A percentile compares a stretch with the other conserved stretches of the same genome.
Conservation (phyloP, 2,329 filamentous ascomycete species). For the Orbilia blumenaviensis region DNA sequence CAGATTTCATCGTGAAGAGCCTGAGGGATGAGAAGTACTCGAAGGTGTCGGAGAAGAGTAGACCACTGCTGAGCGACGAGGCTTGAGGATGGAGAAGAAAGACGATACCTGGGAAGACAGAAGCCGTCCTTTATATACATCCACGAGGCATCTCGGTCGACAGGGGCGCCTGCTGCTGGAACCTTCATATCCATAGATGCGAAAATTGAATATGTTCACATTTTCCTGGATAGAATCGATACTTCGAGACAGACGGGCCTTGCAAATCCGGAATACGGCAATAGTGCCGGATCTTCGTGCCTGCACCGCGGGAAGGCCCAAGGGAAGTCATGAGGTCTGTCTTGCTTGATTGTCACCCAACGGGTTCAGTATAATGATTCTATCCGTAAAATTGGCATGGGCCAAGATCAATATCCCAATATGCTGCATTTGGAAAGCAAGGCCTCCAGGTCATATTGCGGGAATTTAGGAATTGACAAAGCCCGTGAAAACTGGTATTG, state of each 20-base stretch:
- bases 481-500: not conserved
- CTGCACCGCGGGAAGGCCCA: constrained; percentile 49
- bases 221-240: constrained; percentile 45
- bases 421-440: constrained; percentile 2
- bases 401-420: not conserved
- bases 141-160: constrained; percentile 9
- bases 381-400: constrained; percentile 38
- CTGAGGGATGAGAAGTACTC: constrained; percentile 17
- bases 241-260: constrained; percentile 1
- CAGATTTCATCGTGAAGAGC: constrained; percentile 50
- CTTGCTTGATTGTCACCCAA: not conserved
- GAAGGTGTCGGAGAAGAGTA: constrained; percentile 29
- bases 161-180: constrained; percentile 23
- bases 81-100: constrained; percentile 47
- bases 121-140: constrained; percentile 45
- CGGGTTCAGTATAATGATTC: constrained; percentile 13
- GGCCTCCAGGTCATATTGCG: constrained; percentile 29
- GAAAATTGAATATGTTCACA: constrained; percentile 23
- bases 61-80: constrained; percentile 35
- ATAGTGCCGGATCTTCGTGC: constrained; percentile 46
- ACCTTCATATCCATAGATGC: constrained; percentile 37
- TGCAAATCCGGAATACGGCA: constrained; percentile 42
- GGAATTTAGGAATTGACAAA: constrained; percentile 45
- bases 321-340: constrained; percentile 29
- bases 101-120: constrained; percentile 28